Evolutionary conservation across 2,329 filamentous ascomycete species (phyloP).

Genomic region (Blastomyces silverae): DNA sequence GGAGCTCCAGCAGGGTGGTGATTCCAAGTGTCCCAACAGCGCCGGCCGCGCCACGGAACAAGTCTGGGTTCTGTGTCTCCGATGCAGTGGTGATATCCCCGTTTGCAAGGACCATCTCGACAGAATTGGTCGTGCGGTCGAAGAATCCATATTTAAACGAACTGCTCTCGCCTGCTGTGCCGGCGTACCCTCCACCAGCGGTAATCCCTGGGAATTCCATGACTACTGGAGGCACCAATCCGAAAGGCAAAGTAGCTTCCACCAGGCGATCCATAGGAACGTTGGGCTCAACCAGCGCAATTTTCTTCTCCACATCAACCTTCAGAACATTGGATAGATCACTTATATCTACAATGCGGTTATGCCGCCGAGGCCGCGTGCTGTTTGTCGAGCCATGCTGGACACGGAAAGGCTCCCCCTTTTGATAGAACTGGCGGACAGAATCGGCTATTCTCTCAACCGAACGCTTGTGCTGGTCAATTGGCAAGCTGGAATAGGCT

Average conservation of each 20-base stretch:
- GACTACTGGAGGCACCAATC: conserved; percentile 57
- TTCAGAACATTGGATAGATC: conserved; percentile 50
- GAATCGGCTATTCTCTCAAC: conserved; percentile 43
- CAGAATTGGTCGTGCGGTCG: conserved; percentile 54
- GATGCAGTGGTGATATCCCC: conserved; percentile 50
- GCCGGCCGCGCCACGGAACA: conserved; percentile 55
- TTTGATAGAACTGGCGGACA: conserved; percentile 44
- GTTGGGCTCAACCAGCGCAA: conserved; percentile 62
- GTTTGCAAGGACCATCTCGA: conserved; percentile 58
- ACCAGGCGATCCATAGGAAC: conserved; percentile 62
- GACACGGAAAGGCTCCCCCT: conserved; percentile 60
- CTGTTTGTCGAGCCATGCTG: conserved; percentile 72
- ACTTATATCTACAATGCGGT: conserved; percentile 24
- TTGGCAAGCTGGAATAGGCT: conserved; percentile 17
- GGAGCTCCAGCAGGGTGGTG: conserved; percentile 55
- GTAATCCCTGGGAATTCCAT: conserved; percentile 69
- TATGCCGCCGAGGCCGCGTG: conserved; percentile 53
- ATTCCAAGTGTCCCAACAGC: conserved; percentile 57
- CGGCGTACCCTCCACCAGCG: conserved; percentile 59
- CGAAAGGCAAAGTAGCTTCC: conserved; percentile 49
- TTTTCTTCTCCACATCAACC: conserved; percentile 49
- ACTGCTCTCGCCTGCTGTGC: conserved; percentile 60
- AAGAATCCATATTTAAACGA: conserved; percentile 62
- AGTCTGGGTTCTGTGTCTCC: conserved; percentile 43
- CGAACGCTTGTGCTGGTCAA: conserved; percentile 39